phyloP scores from a whole-genome alignment of 2,329 filamentous ascomycete genomes.

The Cercospora berteroae region DNA sequence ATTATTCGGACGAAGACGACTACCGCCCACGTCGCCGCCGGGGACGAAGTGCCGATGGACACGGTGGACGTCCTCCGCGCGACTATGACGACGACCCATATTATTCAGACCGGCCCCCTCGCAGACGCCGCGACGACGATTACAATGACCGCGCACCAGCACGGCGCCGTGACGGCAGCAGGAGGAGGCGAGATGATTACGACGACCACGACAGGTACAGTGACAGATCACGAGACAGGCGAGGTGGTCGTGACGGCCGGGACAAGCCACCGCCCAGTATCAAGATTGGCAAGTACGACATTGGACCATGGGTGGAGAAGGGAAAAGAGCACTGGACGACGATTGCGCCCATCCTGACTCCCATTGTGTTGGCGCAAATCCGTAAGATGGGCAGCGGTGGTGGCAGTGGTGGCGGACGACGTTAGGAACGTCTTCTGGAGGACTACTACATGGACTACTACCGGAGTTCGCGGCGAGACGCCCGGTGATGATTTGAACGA shows the following conservation, averaged over 20 bases:
- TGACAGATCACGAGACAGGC: slow-evolving; percentile 24
- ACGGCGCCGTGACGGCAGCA: slow-evolving; percentile 20
- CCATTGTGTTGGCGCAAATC: slow-evolving; percentile 32
- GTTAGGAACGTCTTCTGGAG: slow-evolving; percentile 10
- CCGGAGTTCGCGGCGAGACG: neutral
- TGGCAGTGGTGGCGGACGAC: slow-evolving; percentile 4
- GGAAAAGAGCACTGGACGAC: slow-evolving; percentile 37
- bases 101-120: slow-evolving; percentile 24
- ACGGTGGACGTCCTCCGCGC: slow-evolving; percentile 22
- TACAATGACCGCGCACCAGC: slow-evolving; percentile 22
- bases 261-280: slow-evolving; percentile 26
- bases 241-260: slow-evolving; percentile 15
- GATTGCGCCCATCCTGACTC: slow-evolving; percentile 35
- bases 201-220: slow-evolving; percentile 29
- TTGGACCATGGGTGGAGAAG: slow-evolving; percentile 36
- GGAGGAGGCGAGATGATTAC: slow-evolving; percentile 26
- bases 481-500: neutral
- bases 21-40: slow-evolving; percentile 24
- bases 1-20: slow-evolving; percentile 27
- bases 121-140: slow-evolving; percentile 24
- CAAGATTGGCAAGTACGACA: slow-evolving; percentile 36
- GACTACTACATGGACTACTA: neutral
- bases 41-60: slow-evolving; percentile 19
- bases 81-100: slow-evolving; percentile 28
- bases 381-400: slow-evolving; percentile 21